Percentiles rank a stretch among this genome's conserved stretches.
These are phyloP conservation scores for Trifolium repens DNA, from an alignment of 306 rosid genomes.

Conservation along the genomic window DNA sequence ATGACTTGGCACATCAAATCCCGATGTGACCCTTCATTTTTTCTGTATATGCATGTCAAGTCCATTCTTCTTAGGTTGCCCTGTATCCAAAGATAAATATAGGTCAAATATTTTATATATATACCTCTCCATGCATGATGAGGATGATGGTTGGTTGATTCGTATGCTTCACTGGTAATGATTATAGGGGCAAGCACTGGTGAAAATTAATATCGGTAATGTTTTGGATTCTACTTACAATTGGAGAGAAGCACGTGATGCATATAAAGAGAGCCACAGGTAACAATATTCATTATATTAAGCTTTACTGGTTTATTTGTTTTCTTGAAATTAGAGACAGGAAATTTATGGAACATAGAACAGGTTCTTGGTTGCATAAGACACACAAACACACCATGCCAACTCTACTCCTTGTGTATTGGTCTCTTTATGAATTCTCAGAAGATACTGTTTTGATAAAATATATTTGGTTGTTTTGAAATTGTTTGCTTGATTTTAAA, in stretches of 20 bases:
- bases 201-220: constrained; percentile 72
- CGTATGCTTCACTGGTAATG: constrained; percentile 43
- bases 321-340: constrained; percentile 23
- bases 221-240: constrained; percentile 74
- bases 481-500: not conserved
- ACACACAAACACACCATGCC: not conserved
- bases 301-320: constrained; percentile 30
- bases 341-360: constrained; percentile 11
- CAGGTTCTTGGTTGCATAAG: constrained; percentile 27
- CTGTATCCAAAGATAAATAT: constrained; percentile 25
- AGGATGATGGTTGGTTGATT: constrained; percentile 41
- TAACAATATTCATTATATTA: constrained; percentile 34
- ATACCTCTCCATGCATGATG: not conserved
- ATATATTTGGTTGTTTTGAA: constrained; percentile 8
- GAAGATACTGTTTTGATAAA: constrained; percentile 9
- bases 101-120: not conserved
- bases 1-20: constrained; percentile 15
- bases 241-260: constrained; percentile 67
- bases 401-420: not conserved
- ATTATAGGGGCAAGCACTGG: constrained; percentile 82
- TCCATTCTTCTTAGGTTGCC: constrained; percentile 33
- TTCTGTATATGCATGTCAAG: constrained; percentile 17
- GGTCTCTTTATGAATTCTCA: constrained; percentile 23
- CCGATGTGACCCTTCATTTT: constrained; percentile 10
- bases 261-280: constrained; percentile 86